These are phyloP conservation scores for Podaxis carcinomalis DNA, from an alignment of 768 basidiomycete species.

Conservation along the genomic window DNA sequence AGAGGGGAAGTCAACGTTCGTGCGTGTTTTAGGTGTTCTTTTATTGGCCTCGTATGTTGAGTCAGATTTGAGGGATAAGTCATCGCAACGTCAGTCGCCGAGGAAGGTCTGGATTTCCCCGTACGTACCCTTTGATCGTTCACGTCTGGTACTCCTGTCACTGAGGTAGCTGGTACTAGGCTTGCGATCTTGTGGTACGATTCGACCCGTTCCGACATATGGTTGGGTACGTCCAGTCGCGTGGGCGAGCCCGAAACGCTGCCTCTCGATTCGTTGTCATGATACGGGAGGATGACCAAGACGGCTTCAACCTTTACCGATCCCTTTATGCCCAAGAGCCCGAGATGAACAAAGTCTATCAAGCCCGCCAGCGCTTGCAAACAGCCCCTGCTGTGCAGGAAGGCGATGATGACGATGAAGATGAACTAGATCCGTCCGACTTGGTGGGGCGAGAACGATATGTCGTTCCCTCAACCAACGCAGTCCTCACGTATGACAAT, in stretches of 20 bases:
- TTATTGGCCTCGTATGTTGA: not conserved
- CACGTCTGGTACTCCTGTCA: not conserved
- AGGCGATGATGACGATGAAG: slow-evolving; percentile 40
- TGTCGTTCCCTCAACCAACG: slow-evolving; percentile 67
- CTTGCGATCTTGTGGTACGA: slow-evolving; percentile 82
- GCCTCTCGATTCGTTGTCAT: slow-evolving; percentile 79
- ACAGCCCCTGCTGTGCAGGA: slow-evolving; percentile 17
- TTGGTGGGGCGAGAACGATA: slow-evolving; percentile 68
- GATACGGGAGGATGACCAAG: slow-evolving; percentile 58
- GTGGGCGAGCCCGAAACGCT: slow-evolving; percentile 78
- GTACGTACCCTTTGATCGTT: slow-evolving; percentile 30
- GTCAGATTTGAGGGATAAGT: slow-evolving; percentile 33
- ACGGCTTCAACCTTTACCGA: slow-evolving; percentile 55
- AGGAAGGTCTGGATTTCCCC: slow-evolving; percentile 90
- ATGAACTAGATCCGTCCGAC: slow-evolving; percentile 46
- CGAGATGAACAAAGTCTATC: slow-evolving; percentile 60
- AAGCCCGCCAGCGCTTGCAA: slow-evolving; percentile 35
- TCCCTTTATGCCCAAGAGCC: slow-evolving; percentile 58
- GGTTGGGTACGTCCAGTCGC: slow-evolving; percentile 85
- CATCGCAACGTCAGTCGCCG: slow-evolving; percentile 83
- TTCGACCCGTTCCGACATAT: slow-evolving; percentile 81
- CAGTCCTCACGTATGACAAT: slow-evolving; percentile 75
- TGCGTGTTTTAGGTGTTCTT: slow-evolving; percentile 31
- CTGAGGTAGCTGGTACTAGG: slow-evolving; percentile 35
- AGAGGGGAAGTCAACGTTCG: slow-evolving; percentile 62